Base-by-base conservation (phyloP, 176 grass and related monocot genomes). In the Thinopyrum elongatum region DNA sequence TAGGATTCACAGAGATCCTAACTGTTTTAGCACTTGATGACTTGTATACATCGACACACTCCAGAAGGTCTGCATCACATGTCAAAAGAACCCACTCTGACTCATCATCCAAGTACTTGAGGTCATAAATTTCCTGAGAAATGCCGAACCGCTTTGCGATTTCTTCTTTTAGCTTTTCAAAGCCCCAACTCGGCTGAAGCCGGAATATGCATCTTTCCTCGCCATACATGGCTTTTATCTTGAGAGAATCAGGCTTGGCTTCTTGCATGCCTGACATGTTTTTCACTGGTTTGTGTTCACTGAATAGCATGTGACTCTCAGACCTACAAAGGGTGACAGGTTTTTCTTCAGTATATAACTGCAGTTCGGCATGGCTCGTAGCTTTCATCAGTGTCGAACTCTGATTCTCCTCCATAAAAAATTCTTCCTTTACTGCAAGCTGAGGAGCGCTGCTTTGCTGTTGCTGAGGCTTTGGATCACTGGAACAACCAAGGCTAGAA, bases 51-150 rank as follows among this genome's bases (percentile, higher is more conserved):
- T 99, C 97, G 51, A 99, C 74, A 70, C 97, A 99, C 87, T 97
- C 97, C 73, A 88, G 82, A 10, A 96, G 89, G 72, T 99, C 97
- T 39, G 87, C 97, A 81, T 99, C 92, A 77, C 97, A 99, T 78
- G 94, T 97, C 77, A 99, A 70, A 86, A 99, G 82, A 63, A 99
- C 83, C 97, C 97, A 99, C 80, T 99, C 97, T 3, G 97, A 99
- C 61, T 99, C 97, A 70, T 99, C 97, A 70, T 99, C 97, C 85
- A 99, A 64, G 71, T 99, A 99, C 80, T 94, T 99, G 60, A 99
- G 80, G 76, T 94, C 82, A 57, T 27, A 85, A 65, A 15, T 51
- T 34, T 46, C 44, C 80, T 81, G 49, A 22, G 79, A 30, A 73
- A 96, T 81, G 13, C 75, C 34, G 15, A 99, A 97, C 77, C 97